Conservation (phyloP, 1,139 yeast genomes). For the Yamadazyma sp. region DNA sequence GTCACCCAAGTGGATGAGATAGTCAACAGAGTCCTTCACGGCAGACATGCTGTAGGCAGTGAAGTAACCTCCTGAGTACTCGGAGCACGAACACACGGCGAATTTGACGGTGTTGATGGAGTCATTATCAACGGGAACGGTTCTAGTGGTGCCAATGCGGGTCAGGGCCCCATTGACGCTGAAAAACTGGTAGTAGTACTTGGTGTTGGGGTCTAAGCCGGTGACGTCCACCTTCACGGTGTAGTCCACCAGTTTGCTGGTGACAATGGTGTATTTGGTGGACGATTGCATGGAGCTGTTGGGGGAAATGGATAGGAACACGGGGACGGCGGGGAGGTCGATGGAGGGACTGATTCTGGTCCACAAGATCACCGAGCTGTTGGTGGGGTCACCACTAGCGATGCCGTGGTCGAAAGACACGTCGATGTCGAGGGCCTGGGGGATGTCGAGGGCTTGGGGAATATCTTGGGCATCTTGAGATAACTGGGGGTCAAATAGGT, state of each 20-base stretch:
- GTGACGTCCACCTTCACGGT: conserved; percentile 2
- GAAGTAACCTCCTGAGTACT: neutral
- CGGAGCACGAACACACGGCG: neutral
- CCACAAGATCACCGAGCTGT: conserved; percentile 2
- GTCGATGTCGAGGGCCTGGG: too few species aligned
- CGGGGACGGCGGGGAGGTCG: neutral
- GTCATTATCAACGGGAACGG: neutral
- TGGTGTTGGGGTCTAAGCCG: neutral
- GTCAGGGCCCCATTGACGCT: neutral
- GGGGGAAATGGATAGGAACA: neutral
- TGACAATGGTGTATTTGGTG: neutral
- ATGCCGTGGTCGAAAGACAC: neutral
- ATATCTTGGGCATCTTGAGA: neutral
- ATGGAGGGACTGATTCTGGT: conserved; percentile 1
- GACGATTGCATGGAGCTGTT: neutral
- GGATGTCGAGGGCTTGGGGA: too few species aligned
- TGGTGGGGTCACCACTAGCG: conserved; percentile 2
- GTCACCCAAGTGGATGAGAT: conserved; percentile 1
- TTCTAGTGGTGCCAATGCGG: neutral
- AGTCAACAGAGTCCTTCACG: conserved; percentile 1
- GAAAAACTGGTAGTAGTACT: conserved; percentile 2
- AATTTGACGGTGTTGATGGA: neutral
- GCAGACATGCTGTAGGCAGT: conserved; percentile 2
- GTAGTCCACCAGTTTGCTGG: conserved; percentile 1
- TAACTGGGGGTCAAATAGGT: neutral